phyloP scores from a whole-genome alignment of 495 filamentous ascomycete genomes.

The Choiromyces venosus region DNA sequence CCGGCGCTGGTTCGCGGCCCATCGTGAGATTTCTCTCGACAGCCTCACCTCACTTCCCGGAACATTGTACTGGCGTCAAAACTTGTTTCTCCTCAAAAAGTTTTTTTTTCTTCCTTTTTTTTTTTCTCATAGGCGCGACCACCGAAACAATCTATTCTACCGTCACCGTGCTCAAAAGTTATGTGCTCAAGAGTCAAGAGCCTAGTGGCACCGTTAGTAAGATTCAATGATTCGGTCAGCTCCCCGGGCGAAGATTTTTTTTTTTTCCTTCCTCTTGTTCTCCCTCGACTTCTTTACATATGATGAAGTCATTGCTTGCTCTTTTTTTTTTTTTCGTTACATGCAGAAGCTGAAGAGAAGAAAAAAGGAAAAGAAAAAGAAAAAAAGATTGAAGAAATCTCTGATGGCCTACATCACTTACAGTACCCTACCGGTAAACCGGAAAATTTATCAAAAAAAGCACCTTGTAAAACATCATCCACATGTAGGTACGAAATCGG shows the following conservation, averaged over 20 bases:
- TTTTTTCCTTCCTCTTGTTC: neutral
- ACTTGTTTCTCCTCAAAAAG: neutral
- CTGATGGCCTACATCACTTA: neutral
- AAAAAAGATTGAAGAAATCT: neutral
- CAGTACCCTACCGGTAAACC: neutral
- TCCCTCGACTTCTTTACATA: neutral
- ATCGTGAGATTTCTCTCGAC: neutral
- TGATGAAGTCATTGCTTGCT: neutral
- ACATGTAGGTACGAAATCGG: neutral
- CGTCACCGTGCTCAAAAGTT: neutral
- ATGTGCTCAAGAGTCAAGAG: neutral
- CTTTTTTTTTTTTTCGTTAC: neutral
- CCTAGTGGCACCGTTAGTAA: neutral
- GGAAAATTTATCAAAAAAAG: neutral
- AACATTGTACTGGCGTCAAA: neutral
- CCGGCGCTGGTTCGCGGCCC: neutral
- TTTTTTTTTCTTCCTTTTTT: neutral
- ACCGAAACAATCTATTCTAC: neutral
- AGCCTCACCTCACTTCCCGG: neutral
- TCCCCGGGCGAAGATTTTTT: neutral
- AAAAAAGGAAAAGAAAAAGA: neutral
- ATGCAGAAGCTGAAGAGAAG: slow-evolving; percentile 2
- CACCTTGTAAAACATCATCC: neutral
- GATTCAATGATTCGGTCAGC: slow-evolving; percentile 1
- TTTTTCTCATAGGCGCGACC: neutral